Evolutionary conservation across 2,329 filamentous ascomycete genomes (phyloP).

Genomic region (Pseudonectria foliicola): DNA sequence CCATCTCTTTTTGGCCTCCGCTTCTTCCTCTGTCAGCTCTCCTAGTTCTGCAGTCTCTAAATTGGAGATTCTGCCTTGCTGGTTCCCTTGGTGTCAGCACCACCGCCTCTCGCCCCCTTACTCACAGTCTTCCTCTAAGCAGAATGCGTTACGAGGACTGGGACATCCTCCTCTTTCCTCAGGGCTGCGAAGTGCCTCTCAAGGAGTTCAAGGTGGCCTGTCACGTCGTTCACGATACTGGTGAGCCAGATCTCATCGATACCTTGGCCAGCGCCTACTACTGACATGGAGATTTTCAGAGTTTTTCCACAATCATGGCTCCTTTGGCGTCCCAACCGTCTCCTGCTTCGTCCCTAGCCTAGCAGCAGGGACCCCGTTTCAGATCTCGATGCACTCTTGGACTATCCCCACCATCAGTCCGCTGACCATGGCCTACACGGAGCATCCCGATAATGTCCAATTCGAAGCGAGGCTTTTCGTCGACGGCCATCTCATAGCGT

Average conservation of each 20-base stretch:
- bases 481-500: slow-evolving; percentile 61
- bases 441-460: slow-evolving; percentile 46
- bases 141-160: slow-evolving; percentile 78
- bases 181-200: slow-evolving; percentile 58
- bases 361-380: slow-evolving; percentile 50
- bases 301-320: slow-evolving; percentile 42
- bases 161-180: slow-evolving; percentile 77
- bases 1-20: too few species aligned
- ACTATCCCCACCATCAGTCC: slow-evolving; percentile 52
- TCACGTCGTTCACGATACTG: slow-evolving; percentile 53
- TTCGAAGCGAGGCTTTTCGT: slow-evolving; percentile 63
- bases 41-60: too few species aligned
- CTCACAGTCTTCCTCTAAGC: slow-evolving; percentile 3
- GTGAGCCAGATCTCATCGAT: slow-evolving; percentile 21
- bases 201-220: slow-evolving; percentile 79
- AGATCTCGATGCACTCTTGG: slow-evolving; percentile 72
- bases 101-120: slow-evolving; percentile 3
- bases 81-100: background rate
- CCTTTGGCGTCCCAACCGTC: slow-evolving; percentile 53
- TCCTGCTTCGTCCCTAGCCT: slow-evolving; percentile 67
- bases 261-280: slow-evolving; percentile 2
- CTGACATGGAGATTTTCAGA: slow-evolving; percentile 33
- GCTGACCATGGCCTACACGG: slow-evolving; percentile 48
- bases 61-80: too few species aligned
- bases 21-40: too few species aligned